phyloP scores from a whole-genome alignment of 164 flowering plant genomes.

The Tetracentron sinense region DNA sequence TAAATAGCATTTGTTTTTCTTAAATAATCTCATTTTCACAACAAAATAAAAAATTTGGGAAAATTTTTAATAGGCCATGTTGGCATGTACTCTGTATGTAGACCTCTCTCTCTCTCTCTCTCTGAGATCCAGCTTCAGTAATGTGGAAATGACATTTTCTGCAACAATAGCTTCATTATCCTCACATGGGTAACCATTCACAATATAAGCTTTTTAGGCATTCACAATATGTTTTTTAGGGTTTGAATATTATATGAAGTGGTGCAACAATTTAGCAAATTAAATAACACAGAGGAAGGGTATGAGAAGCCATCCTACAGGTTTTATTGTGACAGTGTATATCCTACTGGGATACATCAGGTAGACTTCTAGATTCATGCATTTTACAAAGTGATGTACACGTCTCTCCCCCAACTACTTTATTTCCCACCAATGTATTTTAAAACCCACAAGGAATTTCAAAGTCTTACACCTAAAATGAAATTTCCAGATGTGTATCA shows the following conservation, averaged over 20 bases:
- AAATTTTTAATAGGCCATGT: not conserved
- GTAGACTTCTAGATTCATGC: slow-evolving; percentile 3
- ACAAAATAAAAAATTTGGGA: not conserved
- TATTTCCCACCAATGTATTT: slow-evolving; percentile 9
- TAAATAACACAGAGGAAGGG: slow-evolving; percentile 5
- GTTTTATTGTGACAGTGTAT: not conserved
- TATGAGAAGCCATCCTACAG: not conserved
- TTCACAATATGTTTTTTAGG: too few species aligned
- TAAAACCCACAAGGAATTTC: slow-evolving; percentile 7
- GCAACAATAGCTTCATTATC: too few species aligned
- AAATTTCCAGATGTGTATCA: not conserved
- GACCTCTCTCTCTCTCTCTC: too few species aligned
- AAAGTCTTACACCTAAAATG: not conserved
- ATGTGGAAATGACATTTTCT: too few species aligned
- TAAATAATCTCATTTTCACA: not conserved
- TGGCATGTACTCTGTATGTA: too few species aligned
- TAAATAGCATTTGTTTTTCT: not conserved
- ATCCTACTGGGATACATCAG: slow-evolving; percentile 5
- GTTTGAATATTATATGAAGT: not conserved
- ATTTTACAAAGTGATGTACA: slow-evolving; percentile 14
- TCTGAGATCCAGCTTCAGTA: too few species aligned
- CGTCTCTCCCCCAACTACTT: slow-evolving; percentile 8
- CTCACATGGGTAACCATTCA: too few species aligned
- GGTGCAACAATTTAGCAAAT: not conserved
- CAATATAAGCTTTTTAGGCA: too few species aligned